A percentile compares a stretch with the other conserved stretches of the same genome.
Conservation (phyloP, 495 filamentous ascomycete genomes). For the Aspergillus egyptiacus region DNA sequence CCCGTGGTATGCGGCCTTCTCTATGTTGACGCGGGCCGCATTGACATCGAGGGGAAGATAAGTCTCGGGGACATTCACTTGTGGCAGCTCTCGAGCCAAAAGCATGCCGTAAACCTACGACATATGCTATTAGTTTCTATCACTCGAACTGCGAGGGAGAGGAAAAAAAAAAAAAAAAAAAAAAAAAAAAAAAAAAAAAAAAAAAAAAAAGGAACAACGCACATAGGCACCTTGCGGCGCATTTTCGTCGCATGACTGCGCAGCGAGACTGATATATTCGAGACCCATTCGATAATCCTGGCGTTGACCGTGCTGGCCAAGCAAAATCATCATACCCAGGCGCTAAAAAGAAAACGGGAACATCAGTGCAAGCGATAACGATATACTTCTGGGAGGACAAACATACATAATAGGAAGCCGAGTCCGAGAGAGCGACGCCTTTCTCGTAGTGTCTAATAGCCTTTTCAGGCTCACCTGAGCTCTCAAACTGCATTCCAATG, state of each 20-base stretch:
- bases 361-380: constrained; percentile 20
- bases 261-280: constrained; percentile 73
- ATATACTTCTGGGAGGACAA: neutral
- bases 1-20: constrained; percentile 93
- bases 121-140: constrained; percentile 2
- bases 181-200: no score
- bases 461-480: constrained; percentile 82
- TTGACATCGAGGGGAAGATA: constrained; percentile 68
- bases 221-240: constrained; percentile 94
- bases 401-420: constrained; percentile 78
- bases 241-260: constrained; percentile 90
- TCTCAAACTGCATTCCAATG: constrained; percentile 97
- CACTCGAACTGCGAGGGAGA: neutral
- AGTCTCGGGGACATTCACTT: constrained; percentile 72
- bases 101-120: constrained; percentile 85
- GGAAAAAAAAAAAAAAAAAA: no score
- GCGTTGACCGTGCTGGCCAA: constrained; percentile 84
- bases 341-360: constrained; percentile 40
- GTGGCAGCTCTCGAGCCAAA: constrained; percentile 79
- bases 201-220: constrained; percentile 25
- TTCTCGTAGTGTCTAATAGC: constrained; percentile 83
- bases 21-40: constrained; percentile 78
- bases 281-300: constrained; percentile 76
- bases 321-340: constrained; percentile 93
- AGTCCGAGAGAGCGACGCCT: constrained; percentile 72